These are phyloP conservation scores for Endoconidiophora laricicola DNA, from an alignment of 2,329 filamentous ascomycete genomes.

Conservation along the genomic window DNA sequence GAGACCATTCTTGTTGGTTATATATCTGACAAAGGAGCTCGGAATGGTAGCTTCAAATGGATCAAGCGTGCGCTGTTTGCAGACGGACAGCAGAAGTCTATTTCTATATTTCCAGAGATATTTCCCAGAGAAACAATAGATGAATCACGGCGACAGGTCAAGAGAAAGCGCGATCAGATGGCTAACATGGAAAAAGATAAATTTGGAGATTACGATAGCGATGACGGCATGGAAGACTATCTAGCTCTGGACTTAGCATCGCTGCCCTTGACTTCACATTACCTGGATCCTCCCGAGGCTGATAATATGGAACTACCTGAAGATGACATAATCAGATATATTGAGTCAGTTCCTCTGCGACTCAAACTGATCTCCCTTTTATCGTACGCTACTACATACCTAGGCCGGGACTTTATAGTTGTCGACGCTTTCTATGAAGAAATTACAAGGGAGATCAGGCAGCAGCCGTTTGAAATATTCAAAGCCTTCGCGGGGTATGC, in stretches of 20 bases:
- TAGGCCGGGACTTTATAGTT: constrained; percentile 18
- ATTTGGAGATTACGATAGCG: constrained; percentile 36
- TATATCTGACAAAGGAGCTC: constrained; percentile 29
- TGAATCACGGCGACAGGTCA: constrained; percentile 24
- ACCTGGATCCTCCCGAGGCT: background rate
- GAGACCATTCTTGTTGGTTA: constrained; percentile 25
- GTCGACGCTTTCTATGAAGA: constrained; percentile 41
- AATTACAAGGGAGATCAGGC: constrained; percentile 29
- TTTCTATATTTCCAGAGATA: constrained; percentile 44
- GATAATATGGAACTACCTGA: constrained; percentile 6
- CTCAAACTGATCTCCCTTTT: constrained; percentile 45
- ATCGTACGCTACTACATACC: constrained; percentile 24
- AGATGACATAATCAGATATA: constrained; percentile 16
- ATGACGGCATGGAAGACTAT: constrained; percentile 17
- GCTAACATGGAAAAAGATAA: constrained; percentile 43
- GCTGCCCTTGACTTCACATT: background rate
- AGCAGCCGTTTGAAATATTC: constrained; percentile 10
- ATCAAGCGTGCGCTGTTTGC: constrained; percentile 53
- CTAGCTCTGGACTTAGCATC: background rate
- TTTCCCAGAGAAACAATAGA: constrained; percentile 42
- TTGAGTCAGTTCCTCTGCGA: constrained; percentile 43
- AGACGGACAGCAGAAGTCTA: constrained; percentile 37
- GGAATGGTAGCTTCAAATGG: constrained; percentile 30
- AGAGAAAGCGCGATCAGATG: constrained; percentile 30
- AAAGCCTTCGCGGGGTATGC: constrained; percentile 8